These are phyloP conservation scores for Salinomyces thailandicus DNA, from an alignment of 2,329 filamentous ascomycete species.

Conservation along the genomic window DNA sequence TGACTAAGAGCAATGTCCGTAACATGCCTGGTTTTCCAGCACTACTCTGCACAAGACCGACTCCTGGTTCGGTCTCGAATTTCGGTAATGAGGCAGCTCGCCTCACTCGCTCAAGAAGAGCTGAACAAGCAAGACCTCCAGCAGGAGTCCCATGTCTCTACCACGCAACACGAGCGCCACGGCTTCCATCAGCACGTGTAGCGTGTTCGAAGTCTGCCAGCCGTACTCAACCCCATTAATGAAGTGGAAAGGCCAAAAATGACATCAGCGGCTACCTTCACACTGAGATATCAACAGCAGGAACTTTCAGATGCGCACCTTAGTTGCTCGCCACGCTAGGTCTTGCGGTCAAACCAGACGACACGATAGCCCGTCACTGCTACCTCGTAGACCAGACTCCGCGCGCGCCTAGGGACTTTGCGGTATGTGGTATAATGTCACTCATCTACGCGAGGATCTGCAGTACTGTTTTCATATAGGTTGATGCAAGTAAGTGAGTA, in stretches of 20 bases:
- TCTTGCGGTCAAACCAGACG: background rate
- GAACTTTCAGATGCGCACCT: slow-evolving; percentile 39
- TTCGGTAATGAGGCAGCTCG: too few relatives aligned
- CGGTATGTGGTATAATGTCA: background rate
- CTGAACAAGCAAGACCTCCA: too few relatives aligned
- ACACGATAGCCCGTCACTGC: background rate
- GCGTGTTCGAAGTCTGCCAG: slow-evolving; percentile 37
- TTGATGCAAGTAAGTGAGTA: background rate
- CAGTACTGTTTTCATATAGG: background rate
- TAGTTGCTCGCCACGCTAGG: slow-evolving; percentile 39
- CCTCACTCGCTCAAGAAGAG: too few relatives aligned
- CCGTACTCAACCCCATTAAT: slow-evolving; percentile 24
- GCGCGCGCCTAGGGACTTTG: background rate
- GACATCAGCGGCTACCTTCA: too few relatives aligned
- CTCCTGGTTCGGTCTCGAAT: too few relatives aligned
- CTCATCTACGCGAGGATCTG: background rate
- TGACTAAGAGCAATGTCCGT: too few relatives aligned
- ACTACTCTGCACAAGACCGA: too few relatives aligned
- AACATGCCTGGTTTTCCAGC: too few relatives aligned
- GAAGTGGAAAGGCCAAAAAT: background rate
- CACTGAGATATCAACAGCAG: too few relatives aligned
- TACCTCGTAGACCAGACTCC: background rate
- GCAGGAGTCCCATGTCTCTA: too few relatives aligned
- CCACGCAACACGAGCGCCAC: too few relatives aligned
- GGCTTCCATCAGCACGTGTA: slow-evolving; percentile 31